phyloP scores from a whole-genome alignment of 2,329 filamentous ascomycete genomes.

The Blastomyces gilchristii region DNA sequence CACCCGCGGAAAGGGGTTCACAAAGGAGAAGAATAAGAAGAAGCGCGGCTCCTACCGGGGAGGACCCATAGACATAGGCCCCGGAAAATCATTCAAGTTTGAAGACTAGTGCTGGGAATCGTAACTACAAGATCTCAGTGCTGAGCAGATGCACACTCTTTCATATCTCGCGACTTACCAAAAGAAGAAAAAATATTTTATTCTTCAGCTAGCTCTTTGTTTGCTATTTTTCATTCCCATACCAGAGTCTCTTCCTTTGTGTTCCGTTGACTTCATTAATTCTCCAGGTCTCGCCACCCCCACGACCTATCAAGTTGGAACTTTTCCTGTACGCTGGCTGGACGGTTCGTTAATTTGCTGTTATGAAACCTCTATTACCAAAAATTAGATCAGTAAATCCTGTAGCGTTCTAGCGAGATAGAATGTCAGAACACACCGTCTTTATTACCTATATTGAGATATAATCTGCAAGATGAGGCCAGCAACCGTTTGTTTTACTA shows the following conservation, averaged over 20 bases:
- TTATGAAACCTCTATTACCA: not conserved
- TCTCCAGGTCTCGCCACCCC: not conserved
- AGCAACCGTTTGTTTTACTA: not conserved
- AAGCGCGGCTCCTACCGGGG: slow-evolving; percentile 84
- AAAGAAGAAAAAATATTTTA: not conserved
- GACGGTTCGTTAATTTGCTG: not conserved
- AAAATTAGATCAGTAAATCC: not conserved
- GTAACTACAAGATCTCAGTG: not conserved
- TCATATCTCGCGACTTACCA: not conserved
- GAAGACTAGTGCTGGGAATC: slow-evolving; percentile 53
- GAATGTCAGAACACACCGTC: not conserved
- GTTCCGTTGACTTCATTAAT: not conserved
- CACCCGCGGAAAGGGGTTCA: slow-evolving; percentile 93
- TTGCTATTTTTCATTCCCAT: not conserved
- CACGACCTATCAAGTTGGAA: not conserved
- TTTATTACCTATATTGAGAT: not conserved
- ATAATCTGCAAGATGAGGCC: not conserved
- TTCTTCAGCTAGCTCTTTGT: not conserved
- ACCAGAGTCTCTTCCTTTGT: not conserved
- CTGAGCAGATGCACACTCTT: slow-evolving; percentile 3
- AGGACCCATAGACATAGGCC: slow-evolving; percentile 71
- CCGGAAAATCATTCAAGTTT: slow-evolving; percentile 85
- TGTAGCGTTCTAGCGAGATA: not conserved
- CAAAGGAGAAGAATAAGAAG: slow-evolving; percentile 99
- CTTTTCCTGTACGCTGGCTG: not conserved